phyloP scores from a whole-genome alignment of 495 filamentous ascomycete genomes.

The Xylaria sp. region DNA sequence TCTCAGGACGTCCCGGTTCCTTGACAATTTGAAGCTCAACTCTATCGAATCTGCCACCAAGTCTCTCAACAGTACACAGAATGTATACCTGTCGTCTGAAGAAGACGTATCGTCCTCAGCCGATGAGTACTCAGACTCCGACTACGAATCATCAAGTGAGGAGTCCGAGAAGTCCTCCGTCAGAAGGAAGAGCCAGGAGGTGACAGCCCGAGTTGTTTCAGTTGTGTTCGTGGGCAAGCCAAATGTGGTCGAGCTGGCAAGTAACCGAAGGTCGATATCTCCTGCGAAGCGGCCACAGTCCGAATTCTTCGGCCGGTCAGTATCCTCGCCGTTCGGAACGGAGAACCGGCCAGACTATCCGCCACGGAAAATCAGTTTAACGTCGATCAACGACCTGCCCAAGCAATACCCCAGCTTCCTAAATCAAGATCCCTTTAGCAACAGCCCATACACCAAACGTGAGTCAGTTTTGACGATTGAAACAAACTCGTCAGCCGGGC shows the following conservation, averaged over 20 bases:
- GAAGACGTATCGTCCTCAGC: conserved; percentile 59
- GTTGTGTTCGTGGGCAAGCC: conserved; percentile 57
- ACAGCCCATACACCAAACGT: conserved; percentile 28
- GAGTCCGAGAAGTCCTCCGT: conserved; percentile 44
- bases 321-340: conserved; percentile 39
- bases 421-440: conserved; percentile 54
- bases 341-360: conserved; percentile 29
- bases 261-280: conserved; percentile 47
- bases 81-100: conserved; percentile 59
- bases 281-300: conserved; percentile 40
- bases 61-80: conserved; percentile 46
- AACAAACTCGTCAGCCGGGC: conserved; percentile 26
- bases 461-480: conserved; percentile 32
- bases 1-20: conserved; percentile 50
- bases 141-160: conserved; percentile 52
- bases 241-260: conserved; percentile 52
- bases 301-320: conserved; percentile 36
- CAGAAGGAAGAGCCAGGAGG: conserved; percentile 51
- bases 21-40: conserved; percentile 51
- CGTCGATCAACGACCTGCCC: conserved; percentile 44
- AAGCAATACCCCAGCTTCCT: conserved; percentile 52
- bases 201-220: conserved; percentile 56
- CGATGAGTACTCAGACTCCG: conserved; percentile 59
- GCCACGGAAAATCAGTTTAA: conserved; percentile 42
- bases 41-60: conserved; percentile 41